These are phyloP conservation scores for Botrytis fragariae DNA, from an alignment of 2,329 filamentous ascomycete genomes.

Conservation along the genomic window DNA sequence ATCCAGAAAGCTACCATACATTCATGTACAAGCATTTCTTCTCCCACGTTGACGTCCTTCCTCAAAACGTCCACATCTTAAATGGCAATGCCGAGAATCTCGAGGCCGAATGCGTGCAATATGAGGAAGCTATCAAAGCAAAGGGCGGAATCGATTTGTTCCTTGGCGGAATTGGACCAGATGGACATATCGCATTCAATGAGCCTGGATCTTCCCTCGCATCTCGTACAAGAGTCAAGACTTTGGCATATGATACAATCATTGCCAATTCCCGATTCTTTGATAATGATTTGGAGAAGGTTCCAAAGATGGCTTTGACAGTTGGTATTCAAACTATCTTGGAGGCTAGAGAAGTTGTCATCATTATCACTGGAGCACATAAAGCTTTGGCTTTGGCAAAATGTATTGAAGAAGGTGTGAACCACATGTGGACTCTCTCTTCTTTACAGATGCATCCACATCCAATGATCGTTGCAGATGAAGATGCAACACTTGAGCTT, in stretches of 20 bases:
- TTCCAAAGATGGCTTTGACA: slow-evolving; percentile 79
- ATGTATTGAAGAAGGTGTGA: slow-evolving; percentile 77
- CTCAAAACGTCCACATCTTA: slow-evolving; percentile 79
- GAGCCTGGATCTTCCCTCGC: slow-evolving; percentile 78
- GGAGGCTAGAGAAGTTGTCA: slow-evolving; percentile 76
- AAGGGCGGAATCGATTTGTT: slow-evolving; percentile 82
- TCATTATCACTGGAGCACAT: slow-evolving; percentile 78
- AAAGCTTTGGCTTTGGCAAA: slow-evolving; percentile 77
- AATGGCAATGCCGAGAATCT: slow-evolving; percentile 77
- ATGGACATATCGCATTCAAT: slow-evolving; percentile 89
- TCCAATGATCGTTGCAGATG: slow-evolving; percentile 79
- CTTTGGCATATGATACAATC: slow-evolving; percentile 82
- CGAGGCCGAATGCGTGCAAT: slow-evolving; percentile 72
- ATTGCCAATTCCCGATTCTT: slow-evolving; percentile 85
- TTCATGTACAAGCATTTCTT: slow-evolving; percentile 96
- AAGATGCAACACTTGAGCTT: slow-evolving; percentile 71
- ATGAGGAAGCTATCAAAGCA: slow-evolving; percentile 73
- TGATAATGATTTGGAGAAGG: slow-evolving; percentile 66
- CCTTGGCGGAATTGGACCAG: slow-evolving; percentile 79
- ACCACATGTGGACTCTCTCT: slow-evolving; percentile 89
- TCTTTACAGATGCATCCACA: slow-evolving; percentile 77
- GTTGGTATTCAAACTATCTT: slow-evolving; percentile 83
- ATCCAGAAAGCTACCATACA: slow-evolving; percentile 82
- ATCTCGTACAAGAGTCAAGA: slow-evolving; percentile 81
- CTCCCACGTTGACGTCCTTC: slow-evolving; percentile 77